Evolutionary conservation across 1,284 basidiomycete genomes (phyloP).

Genomic region (Trametes sp.): DNA sequence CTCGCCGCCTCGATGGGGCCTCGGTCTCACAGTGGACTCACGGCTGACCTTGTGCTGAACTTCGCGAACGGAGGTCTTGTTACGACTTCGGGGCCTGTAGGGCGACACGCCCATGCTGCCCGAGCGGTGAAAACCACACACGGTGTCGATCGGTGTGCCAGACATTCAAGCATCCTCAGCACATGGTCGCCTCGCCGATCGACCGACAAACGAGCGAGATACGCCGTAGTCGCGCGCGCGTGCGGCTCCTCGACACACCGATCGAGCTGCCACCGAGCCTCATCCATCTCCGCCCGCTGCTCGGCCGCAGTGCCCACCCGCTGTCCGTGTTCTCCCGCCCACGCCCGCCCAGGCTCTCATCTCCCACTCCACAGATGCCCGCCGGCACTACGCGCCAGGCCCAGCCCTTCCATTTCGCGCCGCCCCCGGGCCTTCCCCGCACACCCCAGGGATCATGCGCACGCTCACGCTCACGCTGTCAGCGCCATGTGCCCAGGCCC

Average conservation of each 20-base stretch:
- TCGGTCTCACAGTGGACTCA: neutral
- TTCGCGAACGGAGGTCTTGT: neutral
- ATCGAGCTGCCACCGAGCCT: neutral
- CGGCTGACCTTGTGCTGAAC: neutral
- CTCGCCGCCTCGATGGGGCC: neutral
- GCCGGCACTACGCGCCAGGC: neutral
- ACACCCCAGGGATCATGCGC: neutral
- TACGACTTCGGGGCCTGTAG: too few relatives aligned
- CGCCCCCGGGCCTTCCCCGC: neutral
- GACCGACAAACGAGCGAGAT: neutral
- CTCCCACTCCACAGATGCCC: constrained; percentile 5
- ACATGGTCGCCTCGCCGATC: neutral
- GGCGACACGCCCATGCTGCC: neutral
- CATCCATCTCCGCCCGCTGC: neutral
- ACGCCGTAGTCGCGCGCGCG: neutral
- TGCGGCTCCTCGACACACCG: neutral
- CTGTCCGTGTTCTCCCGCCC: neutral
- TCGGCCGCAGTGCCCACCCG: too few relatives aligned
- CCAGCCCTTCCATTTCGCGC: neutral
- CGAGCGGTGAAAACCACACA: too few relatives aligned
- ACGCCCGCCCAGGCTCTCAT: neutral
- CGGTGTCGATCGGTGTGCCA: too few relatives aligned
- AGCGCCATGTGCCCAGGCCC: neutral
- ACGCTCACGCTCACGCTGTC: constrained; percentile 18
- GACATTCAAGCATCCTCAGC: too few relatives aligned